Evolutionary conservation across 2,329 filamentous ascomycete genomes (phyloP), one percentile per base, ranked within the genome.

Genomic region (Sporothrix phasma): DNA sequence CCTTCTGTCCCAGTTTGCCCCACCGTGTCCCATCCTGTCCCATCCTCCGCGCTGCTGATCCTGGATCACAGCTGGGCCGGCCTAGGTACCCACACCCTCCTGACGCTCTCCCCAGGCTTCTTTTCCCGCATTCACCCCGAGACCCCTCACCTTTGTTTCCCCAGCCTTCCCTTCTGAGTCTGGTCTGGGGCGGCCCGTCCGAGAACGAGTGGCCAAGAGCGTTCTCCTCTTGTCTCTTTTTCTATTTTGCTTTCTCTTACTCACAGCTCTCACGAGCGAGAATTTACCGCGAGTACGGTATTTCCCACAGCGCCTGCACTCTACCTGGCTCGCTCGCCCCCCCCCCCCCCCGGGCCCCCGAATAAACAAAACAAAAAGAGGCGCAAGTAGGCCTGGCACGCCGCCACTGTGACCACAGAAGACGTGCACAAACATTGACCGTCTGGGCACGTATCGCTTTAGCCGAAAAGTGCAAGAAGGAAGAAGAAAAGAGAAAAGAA

Each of bases 161-260:
- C 53, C 53, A 64, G 62, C 53, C 62, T 64, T 64, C 53, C 62
- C 11, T 45, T 64, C 43, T 41, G 6, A 54, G 51, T 49, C 26
- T 64, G 62, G 62, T 51, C 45, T 43, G 41, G 29, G 19, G 31
- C 53, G 62, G 53, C 62, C 62, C 62, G 62, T 39, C 62, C 53
- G 62, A 64, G 19, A 47, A 39, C 53, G 41, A 59, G 53, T 61
- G 58, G 58, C 62, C 62, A 63, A 63, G 41, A 63, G 26, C 61
- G 39, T 46, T 51, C 22, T 22, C 11, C 51, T 24, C 31, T 19
- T 22, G n/a, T n/a, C 17, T 39, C 31, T 34, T 22, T 15, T 31
- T 10, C 13, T 19, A 17, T 34, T 7, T 10, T 19, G 5, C 29
- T 53, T 53, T 17, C 29, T n/a, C 49, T 53, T 54, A 37, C 29